Base-by-base conservation (phyloP, 2,329 filamentous ascomycete species). In the Epichloe sylvatica region DNA sequence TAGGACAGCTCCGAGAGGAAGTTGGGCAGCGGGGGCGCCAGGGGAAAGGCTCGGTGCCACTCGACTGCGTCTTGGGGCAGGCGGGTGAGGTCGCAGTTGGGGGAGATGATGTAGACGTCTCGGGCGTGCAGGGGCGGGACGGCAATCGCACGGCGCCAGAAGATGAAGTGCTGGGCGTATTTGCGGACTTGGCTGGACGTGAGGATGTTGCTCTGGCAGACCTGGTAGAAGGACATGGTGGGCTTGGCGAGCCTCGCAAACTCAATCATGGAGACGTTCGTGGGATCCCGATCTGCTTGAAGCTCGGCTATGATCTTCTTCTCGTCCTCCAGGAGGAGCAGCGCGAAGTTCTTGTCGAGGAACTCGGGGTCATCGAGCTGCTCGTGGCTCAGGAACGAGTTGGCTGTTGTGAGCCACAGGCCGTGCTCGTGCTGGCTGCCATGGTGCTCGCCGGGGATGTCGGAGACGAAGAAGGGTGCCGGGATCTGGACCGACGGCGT, bases 111-210 rank as follows among this genome's bases (percentile, higher is more conserved):
- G 65, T 97, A 98, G 11, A 83, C 84, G 62, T 97, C 90, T 45
- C 90, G 78, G 41, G 86, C 84, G 60, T 96, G 89, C 5, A 98
- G 77, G 0, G 92, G 92, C 4, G 88, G 86, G 39, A 97, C 91
- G 15, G 91, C 84, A 52, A 94, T 86, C 44, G 91, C 92, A 51
- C 90, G 84, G 23, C 92, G 83, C 90, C 91, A 97, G 68, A 94
- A 94, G 53, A 97, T 89, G 54, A 98, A 83, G 68, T 97, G 92
- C 51, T 87, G 85, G 9, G 90, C 89, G 54, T 94, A 86, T 57
- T 87, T 83, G 54, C 91, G 84, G 54, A 97, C 84, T 57, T 94
- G 86, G 34, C 80, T 75, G 1, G 92, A 74, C 3, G 84, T 81
- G 47, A 97, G 83, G 19, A 82, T 77, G 47, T 84, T 80, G 55